phyloP scores from a whole-genome alignment of 345 rosid genomes.

The Gossypium bickii region DNA sequence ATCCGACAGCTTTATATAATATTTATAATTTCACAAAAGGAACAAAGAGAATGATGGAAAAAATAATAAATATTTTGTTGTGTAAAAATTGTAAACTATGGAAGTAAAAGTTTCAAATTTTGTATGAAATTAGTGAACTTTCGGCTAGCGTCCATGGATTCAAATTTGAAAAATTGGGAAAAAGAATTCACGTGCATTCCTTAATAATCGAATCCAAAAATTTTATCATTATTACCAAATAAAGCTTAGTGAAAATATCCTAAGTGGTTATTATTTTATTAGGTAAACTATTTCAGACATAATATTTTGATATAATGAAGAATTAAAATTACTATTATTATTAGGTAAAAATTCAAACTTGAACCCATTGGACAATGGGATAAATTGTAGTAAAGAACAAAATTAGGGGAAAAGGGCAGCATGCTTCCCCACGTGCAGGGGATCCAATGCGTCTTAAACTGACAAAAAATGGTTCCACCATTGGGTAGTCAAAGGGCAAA shows the following conservation, averaged over 20 bases:
- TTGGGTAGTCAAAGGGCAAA: background rate
- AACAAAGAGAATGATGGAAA: background rate
- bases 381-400: background rate
- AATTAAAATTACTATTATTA: too few species aligned
- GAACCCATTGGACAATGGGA: background rate
- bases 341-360: background rate
- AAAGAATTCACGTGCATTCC: slow-evolving; percentile 14
- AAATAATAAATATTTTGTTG: background rate
- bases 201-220: background rate
- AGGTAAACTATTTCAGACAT: too few species aligned
- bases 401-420: background rate
- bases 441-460: background rate
- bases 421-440: background rate
- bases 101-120: background rate
- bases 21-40: background rate
- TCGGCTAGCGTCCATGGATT: background rate
- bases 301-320: too few species aligned
- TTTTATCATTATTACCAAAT: background rate
- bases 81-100: background rate
- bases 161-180: background rate
- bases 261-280: too few species aligned
- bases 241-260: background rate
- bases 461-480: background rate
- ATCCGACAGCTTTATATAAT: background rate
- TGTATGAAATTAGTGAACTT: background rate